Evolutionary conservation across 768 basidiomycete genomes (phyloP), one percentile per base, ranked within the genome.

Genomic region (Termitomyces bulborhizus): DNA sequence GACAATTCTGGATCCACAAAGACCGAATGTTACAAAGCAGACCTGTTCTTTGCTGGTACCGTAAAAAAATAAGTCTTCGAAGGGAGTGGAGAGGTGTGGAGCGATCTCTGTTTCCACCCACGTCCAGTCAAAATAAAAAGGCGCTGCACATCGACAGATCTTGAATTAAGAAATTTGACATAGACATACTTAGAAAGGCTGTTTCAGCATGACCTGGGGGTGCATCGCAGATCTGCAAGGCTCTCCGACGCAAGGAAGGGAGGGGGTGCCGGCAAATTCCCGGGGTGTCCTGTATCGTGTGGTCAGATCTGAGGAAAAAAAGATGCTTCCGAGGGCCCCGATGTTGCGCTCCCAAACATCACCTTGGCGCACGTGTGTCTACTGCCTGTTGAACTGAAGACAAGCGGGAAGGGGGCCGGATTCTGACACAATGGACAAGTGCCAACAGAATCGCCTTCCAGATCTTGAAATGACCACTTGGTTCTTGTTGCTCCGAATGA

Each of bases 211-310:
- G 15, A 11, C 13, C 16, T 45, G 39, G 32, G 40, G 29, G 29
- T 29, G 29, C 29, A 29, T 29, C 29, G 6, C 29, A 55, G 48
- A 57, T 60, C 54, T 34, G 18, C 24, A 46, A 13, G n/a, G 21
- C 21, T 21, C 12, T 31, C 41, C 55, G 55, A 54, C 49, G 46
- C 53, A 45, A 47, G 46, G 34, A 32, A 27, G 34, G n/a, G 39
- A 41, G 11, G 48, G 46, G 51, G 53, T 16, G 26, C 62, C 62
- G 60, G 57, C 46, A 46, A 59, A 61, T 46, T 31, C 43, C 59
- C 62, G 60, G 57, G 45, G 36, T 37, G 15, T 32, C 31, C 12
- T 13, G 24, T 40, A 31, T 46, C 46, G 55, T 53, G 32, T 57
- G 53, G 44, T 47, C 36, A 44, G 40, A 45, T 32, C 29, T 21